Conservation (phyloP, 2,329 filamentous ascomycete genomes). For the Alternaria conjuncta region DNA sequence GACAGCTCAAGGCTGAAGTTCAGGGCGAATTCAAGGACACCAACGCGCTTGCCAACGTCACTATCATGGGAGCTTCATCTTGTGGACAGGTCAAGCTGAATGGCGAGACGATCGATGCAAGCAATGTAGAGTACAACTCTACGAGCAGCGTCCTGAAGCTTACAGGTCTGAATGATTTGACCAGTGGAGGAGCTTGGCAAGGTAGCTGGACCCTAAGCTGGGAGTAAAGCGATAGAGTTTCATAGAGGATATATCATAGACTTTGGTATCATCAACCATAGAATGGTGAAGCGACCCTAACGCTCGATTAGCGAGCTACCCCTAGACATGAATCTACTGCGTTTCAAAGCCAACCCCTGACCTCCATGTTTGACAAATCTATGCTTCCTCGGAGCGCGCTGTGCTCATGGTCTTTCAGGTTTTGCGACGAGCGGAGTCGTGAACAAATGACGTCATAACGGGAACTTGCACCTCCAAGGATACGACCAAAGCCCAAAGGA, state of each 20-base stretch:
- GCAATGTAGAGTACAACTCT: slow-evolving; percentile 58
- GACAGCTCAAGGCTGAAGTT: slow-evolving; percentile 56
- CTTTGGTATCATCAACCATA: not conserved
- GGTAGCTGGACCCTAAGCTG: slow-evolving; percentile 65
- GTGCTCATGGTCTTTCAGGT: slow-evolving; percentile 23
- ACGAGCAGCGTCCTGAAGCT: slow-evolving; percentile 59
- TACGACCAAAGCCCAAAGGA: not conserved
- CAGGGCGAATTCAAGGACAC: slow-evolving; percentile 62
- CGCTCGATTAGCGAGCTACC: not conserved
- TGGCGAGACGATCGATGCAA: slow-evolving; percentile 51
- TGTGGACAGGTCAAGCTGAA: slow-evolving; percentile 56
- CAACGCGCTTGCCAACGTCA: slow-evolving; percentile 67
- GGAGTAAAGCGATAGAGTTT: slow-evolving; percentile 49
- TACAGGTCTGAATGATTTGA: slow-evolving; percentile 57
- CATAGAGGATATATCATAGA: not conserved
- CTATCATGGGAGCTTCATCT: slow-evolving; percentile 63
- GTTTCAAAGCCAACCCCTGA: not conserved
- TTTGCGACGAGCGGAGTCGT: slow-evolving; percentile 18
- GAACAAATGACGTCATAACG: slow-evolving; percentile 28
- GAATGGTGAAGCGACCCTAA: not conserved
- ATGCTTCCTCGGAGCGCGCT: not conserved
- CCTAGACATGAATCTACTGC: not conserved
- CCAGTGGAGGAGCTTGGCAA: slow-evolving; percentile 64
- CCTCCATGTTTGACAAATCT: not conserved
- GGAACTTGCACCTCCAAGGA: slow-evolving; percentile 1